These are phyloP conservation scores for Epichloe elymi DNA, from an alignment of 2,329 filamentous ascomycete genomes.

Conservation along the genomic window DNA sequence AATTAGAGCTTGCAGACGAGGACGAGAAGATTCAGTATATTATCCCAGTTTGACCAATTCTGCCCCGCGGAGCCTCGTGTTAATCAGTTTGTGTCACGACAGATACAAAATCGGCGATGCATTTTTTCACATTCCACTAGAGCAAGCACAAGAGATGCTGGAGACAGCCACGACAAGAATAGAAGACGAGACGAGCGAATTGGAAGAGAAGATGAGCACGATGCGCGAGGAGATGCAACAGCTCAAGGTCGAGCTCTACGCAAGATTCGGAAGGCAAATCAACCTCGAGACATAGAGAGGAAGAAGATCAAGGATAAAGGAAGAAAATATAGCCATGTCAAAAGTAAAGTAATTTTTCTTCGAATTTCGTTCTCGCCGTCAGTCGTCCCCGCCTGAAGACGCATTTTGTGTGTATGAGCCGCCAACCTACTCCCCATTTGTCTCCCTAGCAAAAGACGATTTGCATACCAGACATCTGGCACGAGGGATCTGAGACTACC, in stretches of 20 bases:
- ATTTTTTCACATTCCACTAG: slow-evolving; percentile 75
- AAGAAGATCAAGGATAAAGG: background rate
- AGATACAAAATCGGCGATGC: slow-evolving; percentile 97
- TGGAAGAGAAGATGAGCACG: slow-evolving; percentile 64
- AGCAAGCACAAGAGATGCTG: slow-evolving; percentile 80
- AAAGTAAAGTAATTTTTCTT: background rate
- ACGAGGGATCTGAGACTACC: background rate
- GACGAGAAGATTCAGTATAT: slow-evolving; percentile 81
- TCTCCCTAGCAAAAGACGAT: background rate
- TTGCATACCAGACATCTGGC: background rate
- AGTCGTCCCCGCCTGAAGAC: background rate
- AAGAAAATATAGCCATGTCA: background rate
- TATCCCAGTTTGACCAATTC: slow-evolving; percentile 7
- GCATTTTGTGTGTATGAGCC: background rate
- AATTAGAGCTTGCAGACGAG: slow-evolving; percentile 90
- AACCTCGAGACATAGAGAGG: slow-evolving; percentile 70
- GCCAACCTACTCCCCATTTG: background rate
- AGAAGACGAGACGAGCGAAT: slow-evolving; percentile 58
- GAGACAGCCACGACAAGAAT: slow-evolving; percentile 56
- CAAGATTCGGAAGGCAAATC: slow-evolving; percentile 90
- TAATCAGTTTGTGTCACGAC: slow-evolving; percentile 6
- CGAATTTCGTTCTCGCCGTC: background rate
- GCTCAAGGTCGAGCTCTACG: slow-evolving; percentile 86
- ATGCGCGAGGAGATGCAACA: slow-evolving; percentile 78
- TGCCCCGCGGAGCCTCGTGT: background rate